Percentiles rank a stretch among this genome's conserved stretches.
These are phyloP conservation scores for Ampelomyces quisqualis DNA, from an alignment of 2,329 filamentous ascomycete species.

Conservation along the genomic window DNA sequence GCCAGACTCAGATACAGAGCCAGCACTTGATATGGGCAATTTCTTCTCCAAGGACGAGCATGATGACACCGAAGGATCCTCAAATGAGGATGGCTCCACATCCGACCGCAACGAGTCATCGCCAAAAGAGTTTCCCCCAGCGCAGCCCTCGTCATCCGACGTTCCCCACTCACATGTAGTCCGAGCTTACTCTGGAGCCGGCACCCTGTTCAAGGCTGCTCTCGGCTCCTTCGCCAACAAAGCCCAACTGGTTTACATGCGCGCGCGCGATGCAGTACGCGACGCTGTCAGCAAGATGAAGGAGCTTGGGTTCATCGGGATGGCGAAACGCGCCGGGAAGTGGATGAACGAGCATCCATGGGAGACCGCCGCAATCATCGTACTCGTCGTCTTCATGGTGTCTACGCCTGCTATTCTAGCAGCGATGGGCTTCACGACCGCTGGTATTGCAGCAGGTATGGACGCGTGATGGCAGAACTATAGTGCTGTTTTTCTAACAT, in stretches of 20 bases:
- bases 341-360: slow-evolving; percentile 10
- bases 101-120: no score
- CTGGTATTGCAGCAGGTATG: slow-evolving; percentile 6
- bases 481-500: neutral
- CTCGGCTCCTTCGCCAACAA: neutral
- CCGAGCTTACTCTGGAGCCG: neutral
- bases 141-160: neutral
- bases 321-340: neutral
- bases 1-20: no score
- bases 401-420: slow-evolving; percentile 4
- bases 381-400: slow-evolving; percentile 4
- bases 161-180: neutral
- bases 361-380: slow-evolving; percentile 5
- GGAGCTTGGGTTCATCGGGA: neutral
- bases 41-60: no score
- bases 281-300: neutral
- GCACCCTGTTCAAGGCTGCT: neutral
- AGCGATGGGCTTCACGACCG: slow-evolving; percentile 6
- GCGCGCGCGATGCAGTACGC: neutral
- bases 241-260: neutral
- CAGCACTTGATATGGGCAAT: no score
- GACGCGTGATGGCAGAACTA: neutral
- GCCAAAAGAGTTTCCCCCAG: no score
- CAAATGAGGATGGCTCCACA: no score
- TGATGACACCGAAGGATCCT: no score